A percentile compares a stretch with the other conserved stretches of the same genome.
Evolutionary conservation across 1,284 basidiomycete genomes (phyloP).

Genomic region (Tausonia pullulans): DNA sequence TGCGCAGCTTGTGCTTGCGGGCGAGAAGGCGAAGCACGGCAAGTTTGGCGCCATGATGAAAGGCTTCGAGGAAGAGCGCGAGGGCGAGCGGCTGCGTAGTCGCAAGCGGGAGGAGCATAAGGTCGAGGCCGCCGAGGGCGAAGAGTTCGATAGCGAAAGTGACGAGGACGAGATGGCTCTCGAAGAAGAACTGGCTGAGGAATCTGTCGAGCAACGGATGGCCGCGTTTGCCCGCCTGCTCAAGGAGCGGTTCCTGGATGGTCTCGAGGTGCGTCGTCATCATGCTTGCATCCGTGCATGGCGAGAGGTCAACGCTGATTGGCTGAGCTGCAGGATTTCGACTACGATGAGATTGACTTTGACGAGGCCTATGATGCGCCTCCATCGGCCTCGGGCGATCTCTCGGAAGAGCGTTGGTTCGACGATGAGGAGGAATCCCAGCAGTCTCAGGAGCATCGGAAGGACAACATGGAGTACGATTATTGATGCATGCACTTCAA

Average conservation of each 20-base stretch:
- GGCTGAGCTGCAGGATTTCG: neutral
- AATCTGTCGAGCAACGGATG: no score
- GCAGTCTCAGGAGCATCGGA: neutral
- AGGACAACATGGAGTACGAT: conserved; percentile 14
- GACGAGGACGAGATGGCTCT: conserved; percentile 9
- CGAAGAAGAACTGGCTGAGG: conserved; percentile 1
- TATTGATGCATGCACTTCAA: neutral
- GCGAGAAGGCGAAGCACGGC: neutral
- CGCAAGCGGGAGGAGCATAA: conserved; percentile 7
- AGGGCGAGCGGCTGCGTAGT: neutral
- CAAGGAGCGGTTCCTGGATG: neutral
- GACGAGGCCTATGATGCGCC: neutral
- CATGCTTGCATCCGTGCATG: neutral
- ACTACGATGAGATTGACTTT: conserved; percentile 8
- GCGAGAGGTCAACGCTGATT: neutral
- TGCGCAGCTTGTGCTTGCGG: neutral
- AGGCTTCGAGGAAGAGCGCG: conserved; percentile 6
- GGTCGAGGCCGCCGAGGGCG: neutral
- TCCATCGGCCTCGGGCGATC: neutral
- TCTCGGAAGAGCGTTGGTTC: conserved; percentile 7
- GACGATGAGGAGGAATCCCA: neutral
- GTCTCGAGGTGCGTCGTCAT: conserved; percentile 1
- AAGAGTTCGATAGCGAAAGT: conserved; percentile 5
- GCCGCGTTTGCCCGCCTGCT: no score
- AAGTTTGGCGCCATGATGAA: neutral